These are phyloP conservation scores for Allomyces javanicus DNA, from an alignment of 192 early-diverging fungal species.

Conservation along the genomic window DNA sequence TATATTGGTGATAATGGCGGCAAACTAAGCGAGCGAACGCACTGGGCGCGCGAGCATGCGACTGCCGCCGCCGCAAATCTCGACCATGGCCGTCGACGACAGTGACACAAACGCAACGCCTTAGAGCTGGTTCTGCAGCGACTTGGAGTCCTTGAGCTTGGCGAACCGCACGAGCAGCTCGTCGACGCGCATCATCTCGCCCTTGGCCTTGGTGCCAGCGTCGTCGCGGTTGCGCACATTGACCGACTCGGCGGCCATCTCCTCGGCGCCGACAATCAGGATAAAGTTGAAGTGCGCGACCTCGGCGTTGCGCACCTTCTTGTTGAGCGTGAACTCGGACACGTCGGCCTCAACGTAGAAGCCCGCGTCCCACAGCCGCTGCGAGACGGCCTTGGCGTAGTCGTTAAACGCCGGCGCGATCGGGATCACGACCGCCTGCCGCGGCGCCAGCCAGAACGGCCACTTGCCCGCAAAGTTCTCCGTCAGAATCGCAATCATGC, in stretches of 20 bases:
- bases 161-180: conserved; percentile 48
- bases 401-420: conserved; percentile 54
- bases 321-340: conserved; percentile 71
- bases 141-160: conserved; percentile 42
- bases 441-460: conserved; percentile 77
- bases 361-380: conserved; percentile 47
- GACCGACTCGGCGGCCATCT: conserved; percentile 51
- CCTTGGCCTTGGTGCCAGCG: conserved; percentile 57
- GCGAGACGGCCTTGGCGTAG: conserved; percentile 59
- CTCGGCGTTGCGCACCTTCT: conserved; percentile 95
- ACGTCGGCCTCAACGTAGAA: conserved; percentile 74
- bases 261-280: conserved; percentile 80
- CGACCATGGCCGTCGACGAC: too few species aligned
- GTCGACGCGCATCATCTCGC: conserved; percentile 51
- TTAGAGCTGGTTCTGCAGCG: conserved; percentile 16
- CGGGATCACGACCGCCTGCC: conserved; percentile 56
- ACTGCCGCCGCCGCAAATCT: too few species aligned
- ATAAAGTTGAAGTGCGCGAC: conserved; percentile 90
- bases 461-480: conserved; percentile 94
- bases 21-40: too few species aligned
- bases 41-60: too few species aligned
- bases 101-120: too few species aligned
- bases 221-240: conserved; percentile 84
- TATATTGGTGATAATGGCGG: too few species aligned
- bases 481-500: conserved; percentile 84